phyloP scores from a whole-genome alignment of 306 rosid genomes.

The Quercus parvula region DNA sequence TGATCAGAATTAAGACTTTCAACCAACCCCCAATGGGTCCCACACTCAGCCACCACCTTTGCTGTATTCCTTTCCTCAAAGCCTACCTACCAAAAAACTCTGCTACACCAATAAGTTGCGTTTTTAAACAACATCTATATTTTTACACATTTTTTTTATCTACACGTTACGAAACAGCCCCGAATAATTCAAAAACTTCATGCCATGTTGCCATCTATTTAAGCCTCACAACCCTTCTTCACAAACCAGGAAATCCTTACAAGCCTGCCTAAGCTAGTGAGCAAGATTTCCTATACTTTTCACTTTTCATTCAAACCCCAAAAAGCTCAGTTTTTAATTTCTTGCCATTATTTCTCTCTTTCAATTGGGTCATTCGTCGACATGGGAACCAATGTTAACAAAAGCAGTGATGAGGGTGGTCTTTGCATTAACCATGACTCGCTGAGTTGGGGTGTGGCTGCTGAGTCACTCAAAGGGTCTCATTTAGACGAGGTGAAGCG shows the following conservation, averaged over 20 bases:
- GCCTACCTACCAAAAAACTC: slow-evolving; percentile 50
- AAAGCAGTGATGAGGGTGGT: background rate
- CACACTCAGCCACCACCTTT: too few relatives aligned
- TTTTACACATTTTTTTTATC: too few relatives aligned
- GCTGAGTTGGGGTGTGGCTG: slow-evolving; percentile 64
- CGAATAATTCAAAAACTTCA: too few relatives aligned
- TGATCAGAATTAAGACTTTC: slow-evolving; percentile 20
- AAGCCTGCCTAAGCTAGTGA: too few relatives aligned
- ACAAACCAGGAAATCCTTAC: slow-evolving; percentile 24
- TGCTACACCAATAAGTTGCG: background rate
- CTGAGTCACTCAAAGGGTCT: slow-evolving; percentile 59
- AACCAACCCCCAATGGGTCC: slow-evolving; percentile 38
- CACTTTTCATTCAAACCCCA: too few relatives aligned
- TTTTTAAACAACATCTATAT: too few relatives aligned
- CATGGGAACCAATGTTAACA: slow-evolving; percentile 31
- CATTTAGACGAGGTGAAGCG: slow-evolving; percentile 89
- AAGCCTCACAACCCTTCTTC: slow-evolving; percentile 6
- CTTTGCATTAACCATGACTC: slow-evolving; percentile 54
- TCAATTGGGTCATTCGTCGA: background rate
- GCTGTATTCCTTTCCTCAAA: slow-evolving; percentile 10
- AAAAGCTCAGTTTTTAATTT: background rate
- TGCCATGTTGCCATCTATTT: slow-evolving; percentile 26
- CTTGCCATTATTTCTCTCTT: background rate
- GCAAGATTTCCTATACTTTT: too few relatives aligned
- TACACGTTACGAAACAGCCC: too few relatives aligned